Evolutionary conservation across 2,329 filamentous ascomycete species (phyloP).

Genomic region (Colletotrichum horii): DNA sequence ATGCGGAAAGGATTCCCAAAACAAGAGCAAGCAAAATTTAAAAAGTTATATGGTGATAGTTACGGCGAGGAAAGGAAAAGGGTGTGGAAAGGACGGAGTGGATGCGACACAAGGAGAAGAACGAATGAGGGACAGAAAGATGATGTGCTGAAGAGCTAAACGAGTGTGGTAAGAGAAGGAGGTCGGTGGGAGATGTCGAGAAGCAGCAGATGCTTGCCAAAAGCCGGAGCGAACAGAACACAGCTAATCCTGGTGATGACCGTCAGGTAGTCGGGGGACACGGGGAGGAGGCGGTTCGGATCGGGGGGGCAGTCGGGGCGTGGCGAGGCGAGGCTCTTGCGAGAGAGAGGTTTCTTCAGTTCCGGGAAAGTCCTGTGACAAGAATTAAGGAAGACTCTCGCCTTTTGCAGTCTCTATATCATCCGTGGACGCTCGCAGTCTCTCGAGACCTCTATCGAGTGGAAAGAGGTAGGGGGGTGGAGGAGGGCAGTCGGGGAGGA

Average conservation of each 20-base stretch:
- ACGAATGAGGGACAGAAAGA: slow-evolving; percentile 5
- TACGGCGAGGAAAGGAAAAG: slow-evolving; percentile 5
- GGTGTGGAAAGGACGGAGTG: slow-evolving; percentile 6
- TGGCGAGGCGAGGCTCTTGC: neutral
- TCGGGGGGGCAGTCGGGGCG: neutral
- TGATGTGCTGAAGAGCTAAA: slow-evolving; percentile 17
- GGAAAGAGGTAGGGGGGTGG: neutral
- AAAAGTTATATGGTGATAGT: neutral
- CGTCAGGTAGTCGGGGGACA: neutral
- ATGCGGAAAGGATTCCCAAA: neutral
- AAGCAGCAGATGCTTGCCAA: slow-evolving; percentile 11
- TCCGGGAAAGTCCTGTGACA: neutral
- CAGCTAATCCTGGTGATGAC: slow-evolving; percentile 3
- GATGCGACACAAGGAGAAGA: slow-evolving; percentile 6
- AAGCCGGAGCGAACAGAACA: slow-evolving; percentile 6
- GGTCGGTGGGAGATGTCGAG: slow-evolving; percentile 14
- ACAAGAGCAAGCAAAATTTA: neutral
- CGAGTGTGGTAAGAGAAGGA: slow-evolving; percentile 22
- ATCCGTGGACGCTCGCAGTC: slow-evolving; percentile 15
- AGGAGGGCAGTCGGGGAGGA: neutral
- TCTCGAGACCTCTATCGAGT: slow-evolving; percentile 11
- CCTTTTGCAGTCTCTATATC: slow-evolving; percentile 3
- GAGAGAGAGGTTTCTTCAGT: neutral
- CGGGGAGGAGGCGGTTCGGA: neutral
- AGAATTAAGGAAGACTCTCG: neutral